phyloP scores from a whole-genome alignment of 1,284 basidiomycete species.

The Leucoagaricus sp. region DNA sequence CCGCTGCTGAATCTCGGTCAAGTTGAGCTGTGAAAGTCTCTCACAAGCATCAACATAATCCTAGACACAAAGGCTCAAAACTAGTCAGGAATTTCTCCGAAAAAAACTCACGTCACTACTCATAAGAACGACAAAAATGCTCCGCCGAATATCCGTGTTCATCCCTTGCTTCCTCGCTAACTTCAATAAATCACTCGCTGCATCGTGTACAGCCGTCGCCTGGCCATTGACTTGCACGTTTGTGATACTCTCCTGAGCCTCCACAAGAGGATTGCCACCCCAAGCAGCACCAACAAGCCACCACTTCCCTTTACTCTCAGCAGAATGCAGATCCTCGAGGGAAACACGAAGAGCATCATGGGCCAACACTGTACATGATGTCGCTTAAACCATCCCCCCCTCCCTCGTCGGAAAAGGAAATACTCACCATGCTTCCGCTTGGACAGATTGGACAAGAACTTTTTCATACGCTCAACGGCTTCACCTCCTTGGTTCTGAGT shows the following conservation, averaged over 20 bases:
- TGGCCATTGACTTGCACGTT: constrained; percentile 19
- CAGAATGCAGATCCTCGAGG: constrained; percentile 82
- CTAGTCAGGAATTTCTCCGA: background rate
- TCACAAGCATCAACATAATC: constrained; percentile 96
- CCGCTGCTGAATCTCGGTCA: constrained; percentile 90
- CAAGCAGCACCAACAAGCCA: constrained; percentile 98
- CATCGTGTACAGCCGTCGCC: constrained; percentile 28
- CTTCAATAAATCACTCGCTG: constrained; percentile 60
- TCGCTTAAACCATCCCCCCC: too few relatives aligned
- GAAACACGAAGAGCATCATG: constrained; percentile 86
- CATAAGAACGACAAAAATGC: constrained; percentile 93
- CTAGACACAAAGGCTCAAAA: constrained; percentile 38
- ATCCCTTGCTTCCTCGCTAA: constrained; percentile 94
- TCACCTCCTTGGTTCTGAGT: constrained; percentile 69
- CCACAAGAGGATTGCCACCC: constrained; percentile 87
- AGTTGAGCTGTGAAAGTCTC: constrained; percentile 76
- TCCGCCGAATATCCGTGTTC: constrained; percentile 95
- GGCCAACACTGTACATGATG: constrained; percentile 61
- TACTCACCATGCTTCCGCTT: constrained; percentile 75
- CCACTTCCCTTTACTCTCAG: constrained; percentile 94
- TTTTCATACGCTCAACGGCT: constrained; percentile 82
- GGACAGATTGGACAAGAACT: constrained; percentile 72
- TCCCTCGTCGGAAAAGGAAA: background rate
- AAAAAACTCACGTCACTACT: constrained; percentile 76
- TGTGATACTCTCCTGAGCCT: constrained; percentile 48